A percentile compares a stretch with the other conserved stretches of the same genome.
Evolutionary conservation across 2,329 filamentous ascomycete genomes (phyloP).

Genomic region (Cladosporium sp.): DNA sequence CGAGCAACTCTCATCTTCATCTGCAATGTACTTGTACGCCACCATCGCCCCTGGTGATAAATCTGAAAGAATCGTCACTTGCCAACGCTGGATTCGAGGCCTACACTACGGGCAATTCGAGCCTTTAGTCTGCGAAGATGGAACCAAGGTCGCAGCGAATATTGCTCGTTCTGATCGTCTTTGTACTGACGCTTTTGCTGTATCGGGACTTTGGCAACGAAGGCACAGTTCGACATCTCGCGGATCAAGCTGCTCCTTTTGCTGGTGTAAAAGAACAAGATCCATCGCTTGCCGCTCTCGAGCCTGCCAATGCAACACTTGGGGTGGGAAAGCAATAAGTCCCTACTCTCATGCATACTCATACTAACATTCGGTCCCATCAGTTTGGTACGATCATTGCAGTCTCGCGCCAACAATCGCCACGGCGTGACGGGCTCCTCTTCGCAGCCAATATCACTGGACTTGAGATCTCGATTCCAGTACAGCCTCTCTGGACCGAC

Average conservation of each 20-base stretch:
- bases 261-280: background rate
- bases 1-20: background rate
- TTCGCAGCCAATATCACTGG: constrained; percentile 43
- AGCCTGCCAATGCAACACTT: constrained; percentile 25
- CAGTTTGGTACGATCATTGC: constrained; percentile 42
- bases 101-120: background rate
- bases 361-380: background rate
- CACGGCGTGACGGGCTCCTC: constrained; percentile 38
- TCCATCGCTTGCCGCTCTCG: background rate
- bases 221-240: background rate
- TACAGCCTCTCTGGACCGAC: constrained; percentile 41
- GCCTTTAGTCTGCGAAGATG: background rate
- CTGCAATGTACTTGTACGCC: background rate
- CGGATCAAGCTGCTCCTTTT: constrained; percentile 2
- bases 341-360: background rate
- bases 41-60: background rate
- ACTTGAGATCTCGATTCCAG: constrained; percentile 41
- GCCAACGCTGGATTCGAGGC: background rate
- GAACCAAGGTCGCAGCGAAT: constrained; percentile 17
- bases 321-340: constrained; percentile 19
- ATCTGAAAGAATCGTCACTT: background rate
- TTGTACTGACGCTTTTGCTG: constrained; percentile 10
- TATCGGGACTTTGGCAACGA: constrained; percentile 18
- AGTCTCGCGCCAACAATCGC: constrained; percentile 39
- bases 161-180: constrained; percentile 18